Evolutionary conservation across 768 basidiomycete species (phyloP), one percentile per base, ranked within the genome.

Genomic region (Pleurotus pulmonarius): DNA sequence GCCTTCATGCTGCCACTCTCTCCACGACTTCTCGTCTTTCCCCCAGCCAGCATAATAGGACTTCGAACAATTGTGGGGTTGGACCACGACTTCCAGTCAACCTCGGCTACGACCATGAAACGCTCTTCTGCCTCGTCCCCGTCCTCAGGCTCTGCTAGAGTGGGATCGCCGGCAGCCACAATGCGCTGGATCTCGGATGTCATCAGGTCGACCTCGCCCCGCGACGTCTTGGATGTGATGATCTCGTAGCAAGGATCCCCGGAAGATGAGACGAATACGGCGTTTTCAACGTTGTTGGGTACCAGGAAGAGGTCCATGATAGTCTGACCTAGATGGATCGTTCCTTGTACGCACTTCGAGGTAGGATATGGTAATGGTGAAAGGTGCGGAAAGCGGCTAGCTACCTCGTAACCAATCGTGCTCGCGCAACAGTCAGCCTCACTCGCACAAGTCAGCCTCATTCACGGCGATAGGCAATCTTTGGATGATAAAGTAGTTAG

Each of bases 291-390:
- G 58, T 82, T 74, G 64, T 82, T 78, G 25, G 76, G 78, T 15
- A 77, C 65, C 48, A 84, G 75, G 64, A 79, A 82, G 13, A 83
- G 69, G 55, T 82, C 77, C 81, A 83, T 82, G 43, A 9, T 48
- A 47, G 44, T 38, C 16, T 22, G 4, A 34, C 29, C 37, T 41
- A 51, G 49, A 53, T 53, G 51, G 39, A 15, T 20, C 24, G 34
- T 29, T 34, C 29, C 29, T 34, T 34, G 9, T 34, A 34, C 29
- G 29, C 29, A 11, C 29, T 34, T 34, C 29, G 9, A 29, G 8
- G 7, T 29, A 9, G 9, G 29, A 29, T 34, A 8, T 29, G 29
- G 29, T 34, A 34, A 8, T 34, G 7, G 29, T 34, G 9, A 34
- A 34, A 34, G 29, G 29, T 34, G 29, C 1, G 29, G 8, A 2